A percentile compares a stretch with the other conserved stretches of the same genome.
Evolutionary conservation across 2,329 filamentous ascomycete species (phyloP).

Genomic region (Zopfia rhizophila): DNA sequence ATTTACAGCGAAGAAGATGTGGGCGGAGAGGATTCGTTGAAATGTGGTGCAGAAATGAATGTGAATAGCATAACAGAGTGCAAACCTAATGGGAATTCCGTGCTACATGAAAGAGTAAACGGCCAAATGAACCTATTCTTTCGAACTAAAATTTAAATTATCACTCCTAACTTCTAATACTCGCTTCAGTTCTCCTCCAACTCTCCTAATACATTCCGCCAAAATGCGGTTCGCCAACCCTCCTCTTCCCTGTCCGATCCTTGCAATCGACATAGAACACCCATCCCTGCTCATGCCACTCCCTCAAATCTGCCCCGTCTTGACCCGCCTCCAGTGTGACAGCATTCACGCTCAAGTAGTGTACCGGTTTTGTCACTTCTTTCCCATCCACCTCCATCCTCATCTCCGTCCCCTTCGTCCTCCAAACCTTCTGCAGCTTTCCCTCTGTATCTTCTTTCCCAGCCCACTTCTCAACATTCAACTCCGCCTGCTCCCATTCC

Average conservation of each 20-base stretch:
- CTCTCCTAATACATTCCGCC: conserved; percentile 3
- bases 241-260: conserved; percentile 4
- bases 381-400: conserved; percentile 24
- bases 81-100: too few relatives aligned
- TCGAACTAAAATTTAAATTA: too few relatives aligned
- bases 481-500: conserved; percentile 30
- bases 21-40: too few relatives aligned
- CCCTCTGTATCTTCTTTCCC: conserved; percentile 18
- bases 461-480: conserved; percentile 37
- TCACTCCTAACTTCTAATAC: too few relatives aligned
- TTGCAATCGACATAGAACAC: conserved; percentile 40
- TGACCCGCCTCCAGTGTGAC: conserved; percentile 39
- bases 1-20: too few relatives aligned
- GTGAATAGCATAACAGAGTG: too few relatives aligned
- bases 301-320: conserved; percentile 40
- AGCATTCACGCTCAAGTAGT: conserved; percentile 48
- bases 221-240: neutral
- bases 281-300: conserved; percentile 49
- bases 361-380: conserved; percentile 19
- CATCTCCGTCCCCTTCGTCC: conserved; percentile 22
- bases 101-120: too few relatives aligned
- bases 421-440: conserved; percentile 37
- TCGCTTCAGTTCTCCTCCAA: too few relatives aligned
- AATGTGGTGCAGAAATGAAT: too few relatives aligned
- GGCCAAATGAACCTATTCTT: too few relatives aligned